Evolutionary conservation across 163 green algal species (phyloP), one percentile per base, ranked within the genome.

Genomic region (Volvox carteri): DNA sequence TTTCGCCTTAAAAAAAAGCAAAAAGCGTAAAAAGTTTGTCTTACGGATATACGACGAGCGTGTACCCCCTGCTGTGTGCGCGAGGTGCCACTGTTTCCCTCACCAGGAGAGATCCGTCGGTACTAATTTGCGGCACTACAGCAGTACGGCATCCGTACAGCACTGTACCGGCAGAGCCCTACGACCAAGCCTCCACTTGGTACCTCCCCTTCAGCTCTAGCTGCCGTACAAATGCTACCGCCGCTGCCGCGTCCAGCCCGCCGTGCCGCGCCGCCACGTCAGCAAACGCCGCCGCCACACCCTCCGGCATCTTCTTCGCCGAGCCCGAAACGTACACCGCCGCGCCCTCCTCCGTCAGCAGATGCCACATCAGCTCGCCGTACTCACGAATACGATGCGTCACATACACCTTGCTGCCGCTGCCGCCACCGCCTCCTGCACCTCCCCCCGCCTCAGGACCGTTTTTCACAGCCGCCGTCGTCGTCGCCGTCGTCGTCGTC

Each of bases 241-340:
- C 94, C 21, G 93, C 90, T 14, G 90, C 91, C 2, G 33, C 18
- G 0, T 44, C 65, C 86, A 96, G n/a, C 0, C 91, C 90, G 4
- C 93, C 94, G n/a, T 95, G 72, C 80, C 73, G 11, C 35, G 35
- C 75, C 18, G 92, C 93, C 7, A 98, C 92, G 18, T 94, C 92
- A 4, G 78, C 37, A 30, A 93, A 87, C 25, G 92, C 91, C 35
- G 67, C 73, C 35, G 75, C 87, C 46, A 99, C 97, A 52, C 95
- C 94, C 3, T 93, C 92, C 0, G 98, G 97, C 98, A 99, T 99
- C 73, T 97, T 96, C 33, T 96, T 88, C 0, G 98, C 97, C 1
- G 95, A 98, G 8, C 98, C 98, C 19, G 95, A 95, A 35, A 99
- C 95, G 85, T 96, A 98, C 30, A 99, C 80, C 18, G 9, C 28